A percentile compares a stretch with the other conserved stretches of the same genome.
These are phyloP conservation scores for Asclepias syriaca DNA, from an alignment of 257 asterid species.

Conservation along the genomic window DNA sequence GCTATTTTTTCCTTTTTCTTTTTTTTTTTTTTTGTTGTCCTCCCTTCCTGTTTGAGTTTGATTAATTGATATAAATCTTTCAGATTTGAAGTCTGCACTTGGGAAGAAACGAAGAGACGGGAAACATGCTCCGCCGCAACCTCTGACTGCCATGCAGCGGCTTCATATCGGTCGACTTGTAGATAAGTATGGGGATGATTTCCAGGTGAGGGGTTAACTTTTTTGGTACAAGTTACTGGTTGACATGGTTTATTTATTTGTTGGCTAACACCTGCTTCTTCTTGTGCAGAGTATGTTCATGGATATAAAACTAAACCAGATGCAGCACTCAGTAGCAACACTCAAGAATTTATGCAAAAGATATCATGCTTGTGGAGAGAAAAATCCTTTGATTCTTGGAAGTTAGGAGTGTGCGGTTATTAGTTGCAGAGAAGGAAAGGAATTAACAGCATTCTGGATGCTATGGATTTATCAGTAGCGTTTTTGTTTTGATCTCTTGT, in stretches of 20 bases:
- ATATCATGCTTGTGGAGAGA: constrained; percentile 49
- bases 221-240: neutral
- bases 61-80: constrained; percentile 7
- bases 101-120: constrained; percentile 88
- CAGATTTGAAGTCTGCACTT: constrained; percentile 82
- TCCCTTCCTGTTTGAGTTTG: neutral
- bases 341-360: constrained; percentile 79
- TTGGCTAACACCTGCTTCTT: constrained; percentile 14
- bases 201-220: constrained; percentile 42
- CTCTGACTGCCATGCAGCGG: constrained; percentile 75
- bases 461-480: neutral
- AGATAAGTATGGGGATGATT: constrained; percentile 77
- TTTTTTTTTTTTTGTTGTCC: too few species aligned
- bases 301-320: constrained; percentile 77
- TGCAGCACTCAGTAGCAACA: constrained; percentile 86
- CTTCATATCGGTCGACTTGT: constrained; percentile 54
- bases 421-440: neutral
- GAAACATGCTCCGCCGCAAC: constrained; percentile 50
- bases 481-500: neutral
- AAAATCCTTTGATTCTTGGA: constrained; percentile 61
- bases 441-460: neutral
- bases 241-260: neutral
- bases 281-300: constrained; percentile 79
- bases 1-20: neutral
- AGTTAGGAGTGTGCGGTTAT: constrained; percentile 17